These are phyloP conservation scores for Leptographium lundbergii DNA, from an alignment of 2,329 filamentous ascomycete genomes.

Conservation along the genomic window DNA sequence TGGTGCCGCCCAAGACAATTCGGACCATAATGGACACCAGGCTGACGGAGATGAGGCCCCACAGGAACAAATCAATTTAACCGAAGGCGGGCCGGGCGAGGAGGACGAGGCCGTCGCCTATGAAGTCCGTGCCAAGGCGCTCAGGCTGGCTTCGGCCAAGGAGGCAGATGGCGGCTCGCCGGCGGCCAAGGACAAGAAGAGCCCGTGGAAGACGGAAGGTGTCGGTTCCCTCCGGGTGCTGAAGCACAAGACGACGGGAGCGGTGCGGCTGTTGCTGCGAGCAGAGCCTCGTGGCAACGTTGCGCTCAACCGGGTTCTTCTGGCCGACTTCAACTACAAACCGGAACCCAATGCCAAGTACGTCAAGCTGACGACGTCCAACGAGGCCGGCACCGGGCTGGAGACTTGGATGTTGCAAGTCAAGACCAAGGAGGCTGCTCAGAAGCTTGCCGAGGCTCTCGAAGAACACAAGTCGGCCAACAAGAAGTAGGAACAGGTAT, in stretches of 20 bases:
- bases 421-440: constrained; percentile 48
- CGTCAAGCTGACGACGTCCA: constrained; percentile 44
- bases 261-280: constrained; percentile 56
- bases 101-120: constrained; percentile 59
- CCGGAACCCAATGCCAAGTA: constrained; percentile 41
- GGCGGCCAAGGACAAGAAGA: constrained; percentile 29
- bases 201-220: constrained; percentile 56
- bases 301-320: constrained; percentile 55
- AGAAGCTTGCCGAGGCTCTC: constrained; percentile 36
- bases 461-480: constrained; percentile 44
- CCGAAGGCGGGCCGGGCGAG: constrained; percentile 52
- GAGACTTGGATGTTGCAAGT: constrained; percentile 63
- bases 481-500: constrained; percentile 28
- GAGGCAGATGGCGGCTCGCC: constrained; percentile 31
- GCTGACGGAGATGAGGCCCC: constrained; percentile 44
- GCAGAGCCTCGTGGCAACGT: constrained; percentile 65
- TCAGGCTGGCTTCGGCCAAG: constrained; percentile 42
- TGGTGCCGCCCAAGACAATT: constrained; percentile 27
- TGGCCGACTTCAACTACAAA: constrained; percentile 51
- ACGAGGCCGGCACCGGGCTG: constrained; percentile 43
- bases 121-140: constrained; percentile 58
- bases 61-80: constrained; percentile 59
- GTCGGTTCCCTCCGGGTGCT: constrained; percentile 60
- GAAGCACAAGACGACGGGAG: constrained; percentile 56
- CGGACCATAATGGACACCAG: constrained; percentile 27